These are phyloP conservation scores for Pogostemon cablin DNA, from an alignment of 257 asterid species.

Conservation along the genomic window DNA sequence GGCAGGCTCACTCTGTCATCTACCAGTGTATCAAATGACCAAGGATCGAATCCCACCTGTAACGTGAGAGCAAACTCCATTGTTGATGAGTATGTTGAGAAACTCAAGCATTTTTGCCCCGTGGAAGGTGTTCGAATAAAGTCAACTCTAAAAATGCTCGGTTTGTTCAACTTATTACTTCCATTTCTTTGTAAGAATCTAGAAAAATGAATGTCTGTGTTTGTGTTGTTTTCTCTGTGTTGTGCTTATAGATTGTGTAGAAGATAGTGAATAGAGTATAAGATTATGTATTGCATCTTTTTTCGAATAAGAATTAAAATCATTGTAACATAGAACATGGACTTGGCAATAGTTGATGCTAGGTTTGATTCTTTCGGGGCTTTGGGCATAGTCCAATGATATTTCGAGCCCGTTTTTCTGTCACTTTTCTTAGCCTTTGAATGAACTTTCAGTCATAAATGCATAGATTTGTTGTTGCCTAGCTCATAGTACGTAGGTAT, in stretches of 20 bases:
- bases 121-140: slow-evolving; percentile 72
- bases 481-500: not conserved
- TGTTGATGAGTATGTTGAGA: slow-evolving; percentile 66
- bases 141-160: slow-evolving; percentile 83
- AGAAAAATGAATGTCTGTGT: slow-evolving; percentile 8
- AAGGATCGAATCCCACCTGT: too few species aligned
- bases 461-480: slow-evolving; percentile 1
- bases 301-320: not conserved
- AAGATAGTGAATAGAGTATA: not conserved
- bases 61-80: too few species aligned
- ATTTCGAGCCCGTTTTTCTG: too few species aligned
- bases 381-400: too few species aligned
- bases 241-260: not conserved
- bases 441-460: not conserved
- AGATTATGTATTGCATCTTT: not conserved
- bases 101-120: slow-evolving; percentile 70
- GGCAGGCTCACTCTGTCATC: slow-evolving; percentile 45
- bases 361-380: too few species aligned
- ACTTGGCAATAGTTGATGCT: not conserved
- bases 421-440: too few species aligned
- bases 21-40: too few species aligned
- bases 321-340: not conserved
- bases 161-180: slow-evolving; percentile 37
- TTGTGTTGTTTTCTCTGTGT: not conserved
- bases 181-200: not conserved